Percentiles rank a stretch among this genome's conserved stretches.
Evolutionary conservation across 768 basidiomycete genomes (phyloP).

Genomic region (Filobasidium floriforme): DNA sequence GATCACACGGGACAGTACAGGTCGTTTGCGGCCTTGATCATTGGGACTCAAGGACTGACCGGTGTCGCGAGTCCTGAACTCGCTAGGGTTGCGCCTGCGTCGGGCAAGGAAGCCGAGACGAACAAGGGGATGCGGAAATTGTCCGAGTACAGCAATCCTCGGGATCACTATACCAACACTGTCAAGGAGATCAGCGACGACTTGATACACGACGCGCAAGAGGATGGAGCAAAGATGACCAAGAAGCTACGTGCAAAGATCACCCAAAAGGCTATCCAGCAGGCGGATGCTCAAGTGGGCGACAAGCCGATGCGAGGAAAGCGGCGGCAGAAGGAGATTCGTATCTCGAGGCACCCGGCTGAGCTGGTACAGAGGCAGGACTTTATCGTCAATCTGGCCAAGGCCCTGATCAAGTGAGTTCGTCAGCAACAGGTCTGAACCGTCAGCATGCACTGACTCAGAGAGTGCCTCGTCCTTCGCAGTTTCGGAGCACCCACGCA

Average conservation of each 20-base stretch:
- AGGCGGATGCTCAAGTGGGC: slow-evolving; percentile 21
- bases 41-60: slow-evolving; percentile 27
- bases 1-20: slow-evolving; percentile 17
- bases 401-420: slow-evolving; percentile 36
- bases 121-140: slow-evolving; percentile 26
- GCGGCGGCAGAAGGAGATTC: slow-evolving; percentile 33
- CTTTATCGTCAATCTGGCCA: slow-evolving; percentile 38
- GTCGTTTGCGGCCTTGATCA: slow-evolving; percentile 32
- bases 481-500: slow-evolving; percentile 40
- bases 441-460: too few relatives aligned
- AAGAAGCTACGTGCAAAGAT: slow-evolving; percentile 12
- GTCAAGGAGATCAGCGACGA: slow-evolving; percentile 21
- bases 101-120: slow-evolving; percentile 29
- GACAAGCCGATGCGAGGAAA: slow-evolving; percentile 29
- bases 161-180: slow-evolving; percentile 23
- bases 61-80: slow-evolving; percentile 29
- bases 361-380: slow-evolving; percentile 34
- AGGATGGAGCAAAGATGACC: slow-evolving; percentile 19
- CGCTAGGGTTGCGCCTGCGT: slow-evolving; percentile 29
- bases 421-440: too few relatives aligned
- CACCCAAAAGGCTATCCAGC: slow-evolving; percentile 21
- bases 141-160: slow-evolving; percentile 23
- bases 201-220: slow-evolving; percentile 15
- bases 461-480: not conserved
- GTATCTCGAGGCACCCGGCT: slow-evolving; percentile 33